These are phyloP conservation scores for Sechiopsis laciniata DNA, from an alignment of 306 rosid genomes.

Conservation along the genomic window DNA sequence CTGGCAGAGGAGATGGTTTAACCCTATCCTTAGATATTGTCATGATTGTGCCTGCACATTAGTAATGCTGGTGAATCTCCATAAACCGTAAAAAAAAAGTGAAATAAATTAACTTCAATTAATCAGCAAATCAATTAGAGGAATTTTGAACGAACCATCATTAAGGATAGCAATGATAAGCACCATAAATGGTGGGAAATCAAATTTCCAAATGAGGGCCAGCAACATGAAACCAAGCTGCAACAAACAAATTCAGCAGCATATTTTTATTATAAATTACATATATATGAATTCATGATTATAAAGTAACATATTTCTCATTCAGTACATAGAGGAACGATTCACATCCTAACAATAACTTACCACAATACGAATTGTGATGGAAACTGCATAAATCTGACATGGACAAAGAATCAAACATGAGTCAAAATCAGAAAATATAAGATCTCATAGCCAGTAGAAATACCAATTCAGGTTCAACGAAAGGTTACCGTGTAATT, in stretches of 20 bases:
- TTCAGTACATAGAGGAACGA: background rate
- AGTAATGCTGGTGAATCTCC: background rate
- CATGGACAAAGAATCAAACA: background rate
- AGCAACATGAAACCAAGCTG: conserved; percentile 99
- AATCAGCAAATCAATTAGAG: background rate
- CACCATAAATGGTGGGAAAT: conserved; percentile 98
- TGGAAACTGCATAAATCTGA: conserved; percentile 98
- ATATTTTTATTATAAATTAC: no score
- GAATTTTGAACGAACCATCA: conserved; percentile 58
- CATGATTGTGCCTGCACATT: conserved; percentile 79
- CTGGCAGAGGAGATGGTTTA: conserved; percentile 96
- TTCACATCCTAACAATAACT: background rate
- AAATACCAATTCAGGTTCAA: background rate
- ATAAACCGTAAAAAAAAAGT: conserved; percentile 1
- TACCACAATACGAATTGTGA: conserved; percentile 98
- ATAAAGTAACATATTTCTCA: background rate
- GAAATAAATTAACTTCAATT: background rate
- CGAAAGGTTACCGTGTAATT: conserved; percentile 74
- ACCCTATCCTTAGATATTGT: conserved; percentile 96
- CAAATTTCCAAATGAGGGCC: conserved; percentile 92
- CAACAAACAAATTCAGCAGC: conserved; percentile 29
- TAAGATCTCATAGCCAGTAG: background rate
- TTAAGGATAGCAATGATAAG: conserved; percentile 93
- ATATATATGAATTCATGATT: background rate
- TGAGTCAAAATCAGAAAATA: background rate